Conservation (phyloP, 169 alveolate species). For the Plasmodium adleri region DNA sequence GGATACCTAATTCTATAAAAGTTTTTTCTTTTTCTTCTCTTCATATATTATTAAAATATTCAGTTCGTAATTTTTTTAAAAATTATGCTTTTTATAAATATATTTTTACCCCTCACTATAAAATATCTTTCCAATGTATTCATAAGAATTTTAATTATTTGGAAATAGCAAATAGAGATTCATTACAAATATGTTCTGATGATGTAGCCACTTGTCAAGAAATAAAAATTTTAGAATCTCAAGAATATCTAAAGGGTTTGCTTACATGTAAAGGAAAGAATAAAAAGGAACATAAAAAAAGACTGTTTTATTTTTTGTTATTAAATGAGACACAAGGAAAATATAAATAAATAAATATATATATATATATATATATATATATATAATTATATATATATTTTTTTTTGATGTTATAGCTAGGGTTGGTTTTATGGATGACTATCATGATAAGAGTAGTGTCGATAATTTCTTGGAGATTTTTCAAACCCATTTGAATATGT, state of each 20-base stretch:
- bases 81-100: slow-evolving; percentile 39
- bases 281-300: neutral
- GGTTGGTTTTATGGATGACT: slow-evolving; percentile 10
- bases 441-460: neutral
- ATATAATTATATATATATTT: neutral
- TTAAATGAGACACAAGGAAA: neutral
- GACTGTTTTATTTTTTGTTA: too few relatives aligned
- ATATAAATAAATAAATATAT: neutral
- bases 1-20: slow-evolving; percentile 42
- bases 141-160: neutral
- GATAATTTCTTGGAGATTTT: slow-evolving; percentile 16
- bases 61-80: slow-evolving; percentile 37
- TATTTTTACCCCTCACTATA: slow-evolving; percentile 47
- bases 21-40: slow-evolving; percentile 49
- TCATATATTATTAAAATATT: slow-evolving; percentile 29
- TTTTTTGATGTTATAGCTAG: slow-evolving; percentile 4
- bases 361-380: neutral
- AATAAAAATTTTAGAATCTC: too few relatives aligned
- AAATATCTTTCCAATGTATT: slow-evolving; percentile 18
- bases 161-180: neutral
- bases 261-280: slow-evolving; percentile 1
- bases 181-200: too few relatives aligned
- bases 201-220: too few relatives aligned
- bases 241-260: neutral
- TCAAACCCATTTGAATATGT: slow-evolving; percentile 2